phyloP scores from a whole-genome alignment of 345 rosid species.

The Durio zibethinus region DNA sequence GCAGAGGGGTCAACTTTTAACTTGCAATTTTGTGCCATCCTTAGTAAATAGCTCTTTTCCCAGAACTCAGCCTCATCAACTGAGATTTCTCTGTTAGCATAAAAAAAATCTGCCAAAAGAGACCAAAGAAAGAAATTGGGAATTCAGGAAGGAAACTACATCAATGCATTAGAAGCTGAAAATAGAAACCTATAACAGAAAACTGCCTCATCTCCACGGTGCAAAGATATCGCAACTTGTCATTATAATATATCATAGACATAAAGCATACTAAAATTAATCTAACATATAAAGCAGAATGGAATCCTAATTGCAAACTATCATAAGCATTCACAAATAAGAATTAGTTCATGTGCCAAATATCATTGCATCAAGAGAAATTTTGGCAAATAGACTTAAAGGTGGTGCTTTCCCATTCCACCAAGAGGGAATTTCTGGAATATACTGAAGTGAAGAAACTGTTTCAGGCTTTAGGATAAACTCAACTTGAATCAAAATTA shows the following conservation, averaged over 20 bases:
- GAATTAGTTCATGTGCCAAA: background rate
- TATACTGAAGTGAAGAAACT: slow-evolving; percentile 1
- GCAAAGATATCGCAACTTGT: background rate
- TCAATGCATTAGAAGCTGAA: background rate
- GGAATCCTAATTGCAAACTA: slow-evolving; percentile 1
- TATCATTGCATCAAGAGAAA: background rate
- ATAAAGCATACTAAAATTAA: background rate
- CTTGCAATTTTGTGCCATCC: slow-evolving; percentile 36
- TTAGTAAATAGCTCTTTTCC: slow-evolving; percentile 84
- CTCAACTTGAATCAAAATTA: slow-evolving; percentile 26
- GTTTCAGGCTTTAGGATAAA: slow-evolving; percentile 12
- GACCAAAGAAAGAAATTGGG: slow-evolving; percentile 2
- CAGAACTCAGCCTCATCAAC: slow-evolving; percentile 81
- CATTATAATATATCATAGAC: background rate
- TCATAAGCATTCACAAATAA: background rate
- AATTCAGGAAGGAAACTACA: background rate
- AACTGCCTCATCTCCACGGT: background rate
- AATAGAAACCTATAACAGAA: background rate
- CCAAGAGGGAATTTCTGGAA: background rate
- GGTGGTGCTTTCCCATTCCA: background rate
- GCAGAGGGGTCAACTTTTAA: slow-evolving; percentile 30
- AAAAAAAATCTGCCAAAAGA: slow-evolving; percentile 62
- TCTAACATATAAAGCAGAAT: background rate
- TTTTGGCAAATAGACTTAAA: background rate
- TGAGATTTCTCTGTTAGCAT: slow-evolving; percentile 59